phyloP scores from a whole-genome alignment of 805 yeast genomes.

The Danielozyma ontarioensis region DNA sequence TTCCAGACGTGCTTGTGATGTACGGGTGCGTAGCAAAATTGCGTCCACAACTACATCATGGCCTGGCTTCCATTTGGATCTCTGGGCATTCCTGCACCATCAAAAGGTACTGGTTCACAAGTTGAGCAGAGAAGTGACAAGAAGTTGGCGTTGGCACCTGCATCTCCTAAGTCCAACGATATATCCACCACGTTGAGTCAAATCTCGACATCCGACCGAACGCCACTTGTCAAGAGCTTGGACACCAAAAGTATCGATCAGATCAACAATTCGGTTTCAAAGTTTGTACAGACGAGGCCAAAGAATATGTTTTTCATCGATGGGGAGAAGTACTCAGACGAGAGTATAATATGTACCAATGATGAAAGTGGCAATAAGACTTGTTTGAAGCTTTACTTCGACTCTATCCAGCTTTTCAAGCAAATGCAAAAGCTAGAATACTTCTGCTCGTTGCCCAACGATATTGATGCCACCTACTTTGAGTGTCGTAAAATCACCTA shows the following conservation, averaged over 20 bases:
- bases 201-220: slow-evolving; percentile 6
- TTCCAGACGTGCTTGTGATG: slow-evolving; percentile 7
- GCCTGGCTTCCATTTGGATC: no score
- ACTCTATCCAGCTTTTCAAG: slow-evolving; percentile 40
- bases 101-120: no score
- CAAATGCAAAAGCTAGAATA: slow-evolving; percentile 46
- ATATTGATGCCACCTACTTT: slow-evolving; percentile 45
- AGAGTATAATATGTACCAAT: slow-evolving; percentile 44
- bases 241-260: slow-evolving; percentile 6
- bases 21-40: not conserved
- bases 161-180: no score
- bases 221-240: slow-evolving; percentile 6
- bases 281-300: slow-evolving; percentile 9
- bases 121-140: no score
- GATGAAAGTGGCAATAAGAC: slow-evolving; percentile 42
- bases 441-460: slow-evolving; percentile 47
- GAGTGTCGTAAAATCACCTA: slow-evolving; percentile 42
- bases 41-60: no score
- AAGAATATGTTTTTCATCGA: slow-evolving; percentile 12
- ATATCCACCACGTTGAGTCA: slow-evolving; percentile 14
- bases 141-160: no score
- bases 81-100: no score
- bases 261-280: slow-evolving; percentile 7
- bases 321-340: slow-evolving; percentile 13
- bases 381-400: slow-evolving; percentile 38